These are phyloP conservation scores for Tympanopsis confertula DNA, from an alignment of 2,329 filamentous ascomycete species.

Conservation along the genomic window DNA sequence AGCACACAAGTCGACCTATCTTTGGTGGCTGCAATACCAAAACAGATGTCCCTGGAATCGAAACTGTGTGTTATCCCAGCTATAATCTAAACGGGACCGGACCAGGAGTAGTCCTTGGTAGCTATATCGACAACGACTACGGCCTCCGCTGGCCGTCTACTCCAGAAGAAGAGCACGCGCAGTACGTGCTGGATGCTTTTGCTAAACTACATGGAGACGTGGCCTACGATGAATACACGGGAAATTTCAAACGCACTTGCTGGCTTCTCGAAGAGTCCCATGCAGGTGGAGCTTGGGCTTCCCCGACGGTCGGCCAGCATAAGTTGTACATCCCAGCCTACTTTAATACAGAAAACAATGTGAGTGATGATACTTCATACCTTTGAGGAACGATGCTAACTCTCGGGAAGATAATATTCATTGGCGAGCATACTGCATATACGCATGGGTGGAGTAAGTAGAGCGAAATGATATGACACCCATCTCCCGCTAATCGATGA, in stretches of 20 bases:
- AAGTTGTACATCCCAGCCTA: conserved; percentile 48
- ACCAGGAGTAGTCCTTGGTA: conserved; percentile 49
- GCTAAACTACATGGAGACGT: conserved; percentile 38
- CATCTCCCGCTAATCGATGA: conserved; percentile 24
- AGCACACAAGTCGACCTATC: conserved; percentile 39
- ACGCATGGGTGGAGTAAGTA: conserved; percentile 1
- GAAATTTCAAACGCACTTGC: conserved; percentile 42
- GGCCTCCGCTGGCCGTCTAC: conserved; percentile 26
- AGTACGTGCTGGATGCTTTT: conserved; percentile 40
- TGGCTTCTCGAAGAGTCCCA: conserved; percentile 45
- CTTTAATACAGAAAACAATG: conserved; percentile 42
- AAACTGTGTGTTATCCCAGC: conserved; percentile 53
- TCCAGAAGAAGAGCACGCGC: conserved; percentile 36
- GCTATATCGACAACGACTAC: conserved; percentile 36
- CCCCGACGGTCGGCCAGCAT: conserved; percentile 39
- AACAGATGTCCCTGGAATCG: conserved; percentile 48
- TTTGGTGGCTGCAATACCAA: conserved; percentile 47
- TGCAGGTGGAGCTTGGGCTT: conserved; percentile 40
- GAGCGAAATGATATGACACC: too few species aligned
- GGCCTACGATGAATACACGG: conserved; percentile 43
- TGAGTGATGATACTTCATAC: background rate
- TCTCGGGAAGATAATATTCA: conserved; percentile 31
- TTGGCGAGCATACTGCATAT: conserved; percentile 29
- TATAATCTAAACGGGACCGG: conserved; percentile 55
- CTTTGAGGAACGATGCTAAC: background rate